Evolutionary conservation across 805 yeast genomes (phyloP), one percentile per base, ranked within the genome.

Genomic region (Yarrowia deformans): DNA sequence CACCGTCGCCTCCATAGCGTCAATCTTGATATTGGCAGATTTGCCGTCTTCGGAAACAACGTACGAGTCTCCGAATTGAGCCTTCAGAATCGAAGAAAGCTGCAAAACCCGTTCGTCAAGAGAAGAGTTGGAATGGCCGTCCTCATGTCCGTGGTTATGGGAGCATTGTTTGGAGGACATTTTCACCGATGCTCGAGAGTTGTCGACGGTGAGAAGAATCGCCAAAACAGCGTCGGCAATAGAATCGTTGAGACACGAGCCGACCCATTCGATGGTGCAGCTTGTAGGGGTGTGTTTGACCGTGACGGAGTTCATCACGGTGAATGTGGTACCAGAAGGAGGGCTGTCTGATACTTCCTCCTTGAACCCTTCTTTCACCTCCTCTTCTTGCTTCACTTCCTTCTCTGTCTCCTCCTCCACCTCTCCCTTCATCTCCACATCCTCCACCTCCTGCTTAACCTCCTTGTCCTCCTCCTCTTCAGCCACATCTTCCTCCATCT

Each of bases 181-280:
- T 76, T 94, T 95, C 37, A 95, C 97, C 8, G 98, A 91, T 1
- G 97, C 97, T 12, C 97, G 97, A 0, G 97, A 88, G 0, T 97
- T 89, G 77, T 95, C 99, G 50, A 94, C 95, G 55, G 97, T 91
- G 79, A 94, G 84, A 40, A 95, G 78, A 46, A 95, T 92, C 0
- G 98, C 97, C 70, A 95, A 85, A 0, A 93, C 90, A 16, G 97
- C 89, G 75, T 95, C 99, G 0, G 99, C 99, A 71, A 95, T 86
- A 0, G 97, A 89, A 75, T 95, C 99, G 71, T 90, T 93, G 80
- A 93, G 86, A 69, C 91, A 82, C 70, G 93, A 93, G 73, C 96
- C 94, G 18, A 87, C 85, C 99, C 99, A 95, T 77, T 91, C 96
- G 14, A 94, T 88, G 0, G 89, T 84, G 7, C 90, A 88, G 10